phyloP scores from a whole-genome alignment of 257 asterid species.

The Capsicum pubescens region DNA sequence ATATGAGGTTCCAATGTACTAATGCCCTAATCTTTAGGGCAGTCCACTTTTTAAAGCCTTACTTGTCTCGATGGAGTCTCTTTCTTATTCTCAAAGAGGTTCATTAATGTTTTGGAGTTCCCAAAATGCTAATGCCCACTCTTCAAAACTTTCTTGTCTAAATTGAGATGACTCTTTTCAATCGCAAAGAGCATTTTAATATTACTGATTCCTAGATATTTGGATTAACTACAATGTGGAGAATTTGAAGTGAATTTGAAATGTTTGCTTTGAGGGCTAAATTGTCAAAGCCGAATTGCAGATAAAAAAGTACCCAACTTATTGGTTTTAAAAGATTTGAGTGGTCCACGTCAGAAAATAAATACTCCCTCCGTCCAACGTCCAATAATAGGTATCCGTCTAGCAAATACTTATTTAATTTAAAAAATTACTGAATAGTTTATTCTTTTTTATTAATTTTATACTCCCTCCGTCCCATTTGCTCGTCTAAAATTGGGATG shows the following conservation, averaged over 20 bases:
- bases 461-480: too few relatives aligned
- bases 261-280: not conserved
- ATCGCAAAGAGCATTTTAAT: not conserved
- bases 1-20: not conserved
- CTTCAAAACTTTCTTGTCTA: slow-evolving; percentile 3
- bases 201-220: not conserved
- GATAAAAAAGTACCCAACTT: not conserved
- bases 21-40: slow-evolving; percentile 23
- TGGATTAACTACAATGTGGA: not conserved
- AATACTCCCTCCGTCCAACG: too few relatives aligned
- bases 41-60: not conserved
- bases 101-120: slow-evolving; percentile 6
- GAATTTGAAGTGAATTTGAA: not conserved
- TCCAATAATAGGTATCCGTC: too few relatives aligned
- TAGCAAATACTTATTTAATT: too few relatives aligned
- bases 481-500: too few relatives aligned
- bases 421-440: too few relatives aligned
- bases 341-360: not conserved
- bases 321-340: fast-evolving
- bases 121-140: slow-evolving; percentile 7
- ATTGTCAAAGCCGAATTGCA: not conserved
- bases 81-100: not conserved
- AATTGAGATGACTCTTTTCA: not conserved
- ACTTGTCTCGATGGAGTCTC: not conserved
- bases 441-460: too few relatives aligned